Evolutionary conservation across 2,329 filamentous ascomycete species (phyloP).

Genomic region (Fusarium papillatum): DNA sequence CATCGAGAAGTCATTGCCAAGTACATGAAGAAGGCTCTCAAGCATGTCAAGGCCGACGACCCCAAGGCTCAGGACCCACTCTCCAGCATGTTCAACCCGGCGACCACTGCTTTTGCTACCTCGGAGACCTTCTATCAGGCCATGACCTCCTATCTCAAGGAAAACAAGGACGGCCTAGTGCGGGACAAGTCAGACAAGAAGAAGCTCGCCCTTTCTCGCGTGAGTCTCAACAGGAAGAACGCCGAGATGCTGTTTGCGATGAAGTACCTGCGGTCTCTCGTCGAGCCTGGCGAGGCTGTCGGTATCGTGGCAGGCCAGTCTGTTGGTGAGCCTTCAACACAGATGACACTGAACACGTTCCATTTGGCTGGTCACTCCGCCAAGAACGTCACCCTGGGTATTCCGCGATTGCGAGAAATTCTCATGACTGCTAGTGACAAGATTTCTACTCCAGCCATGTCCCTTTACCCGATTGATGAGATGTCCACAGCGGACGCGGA

Average conservation of each 20-base stretch:
- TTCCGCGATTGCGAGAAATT: conserved; percentile 96
- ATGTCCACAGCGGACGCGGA: conserved; percentile 77
- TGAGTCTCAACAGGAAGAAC: conserved; percentile 73
- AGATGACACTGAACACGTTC: conserved; percentile 99
- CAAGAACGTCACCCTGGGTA: conserved; percentile 99
- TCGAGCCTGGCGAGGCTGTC: conserved; percentile 96
- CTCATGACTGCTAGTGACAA: conserved; percentile 95
- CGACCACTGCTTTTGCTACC: conserved; percentile 84
- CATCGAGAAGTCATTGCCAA: conserved; percentile 75
- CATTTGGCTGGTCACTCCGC: conserved; percentile 98
- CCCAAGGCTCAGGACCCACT: conserved; percentile 80
- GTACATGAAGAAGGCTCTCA: conserved; percentile 86
- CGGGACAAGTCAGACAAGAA: conserved; percentile 56
- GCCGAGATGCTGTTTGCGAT: conserved; percentile 89
- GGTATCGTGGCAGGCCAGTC: conserved; percentile 98
- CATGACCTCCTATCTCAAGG: conserved; percentile 83
- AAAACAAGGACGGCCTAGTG: conserved; percentile 76
- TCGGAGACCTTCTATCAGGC: conserved; percentile 87
- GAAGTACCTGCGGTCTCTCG: conserved; percentile 92
- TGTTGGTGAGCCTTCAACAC: conserved; percentile 95
- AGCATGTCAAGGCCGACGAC: conserved; percentile 72
- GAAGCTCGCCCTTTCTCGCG: conserved; percentile 46
- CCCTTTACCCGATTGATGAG: conserved; percentile 81
- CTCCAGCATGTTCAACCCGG: conserved; percentile 79
- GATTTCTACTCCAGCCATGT: conserved; percentile 94